A percentile compares a stretch with the other conserved stretches of the same genome.
phyloP scores from a whole-genome alignment of 2,329 filamentous ascomycete genomes.

The Talaromyces sp. region DNA sequence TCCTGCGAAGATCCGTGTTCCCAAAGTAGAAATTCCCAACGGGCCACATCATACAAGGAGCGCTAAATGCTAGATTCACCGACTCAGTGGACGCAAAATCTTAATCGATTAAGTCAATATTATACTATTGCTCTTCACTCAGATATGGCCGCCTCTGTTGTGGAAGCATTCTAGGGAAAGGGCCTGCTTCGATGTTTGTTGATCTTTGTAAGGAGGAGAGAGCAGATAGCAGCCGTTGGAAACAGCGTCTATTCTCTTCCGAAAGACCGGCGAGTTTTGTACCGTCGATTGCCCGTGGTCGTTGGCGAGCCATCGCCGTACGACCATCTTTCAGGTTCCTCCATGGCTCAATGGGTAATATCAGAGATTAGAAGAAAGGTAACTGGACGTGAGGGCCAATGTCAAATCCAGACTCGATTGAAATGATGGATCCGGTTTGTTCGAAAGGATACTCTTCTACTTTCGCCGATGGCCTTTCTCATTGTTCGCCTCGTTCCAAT shows the following conservation, averaged over 20 bases:
- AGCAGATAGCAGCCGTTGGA: neutral
- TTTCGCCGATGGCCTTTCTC: no score
- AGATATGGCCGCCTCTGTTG: neutral
- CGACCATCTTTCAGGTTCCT: neutral
- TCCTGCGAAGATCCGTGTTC: neutral
- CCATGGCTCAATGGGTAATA: neutral
- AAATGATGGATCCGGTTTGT: neutral
- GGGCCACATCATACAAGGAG: neutral
- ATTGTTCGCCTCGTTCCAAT: neutral
- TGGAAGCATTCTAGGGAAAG: neutral
- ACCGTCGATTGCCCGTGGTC: neutral
- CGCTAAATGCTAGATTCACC: neutral
- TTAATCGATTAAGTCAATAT: neutral
- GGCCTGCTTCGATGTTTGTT: neutral
- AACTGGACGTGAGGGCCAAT: neutral
- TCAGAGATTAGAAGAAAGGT: neutral
- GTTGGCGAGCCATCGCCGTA: neutral
- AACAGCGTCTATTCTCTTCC: neutral
- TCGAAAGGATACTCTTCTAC: neutral
- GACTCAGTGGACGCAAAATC: neutral
- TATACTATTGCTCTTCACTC: neutral
- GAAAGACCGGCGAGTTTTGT: neutral
- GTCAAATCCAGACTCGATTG: neutral
- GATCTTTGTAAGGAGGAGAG: neutral
- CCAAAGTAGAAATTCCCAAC: neutral